Percentiles rank a stretch among this genome's conserved stretches.
phyloP scores from a whole-genome alignment of 2,329 filamentous ascomycete species.

The Nothomitra cinnamomea region DNA sequence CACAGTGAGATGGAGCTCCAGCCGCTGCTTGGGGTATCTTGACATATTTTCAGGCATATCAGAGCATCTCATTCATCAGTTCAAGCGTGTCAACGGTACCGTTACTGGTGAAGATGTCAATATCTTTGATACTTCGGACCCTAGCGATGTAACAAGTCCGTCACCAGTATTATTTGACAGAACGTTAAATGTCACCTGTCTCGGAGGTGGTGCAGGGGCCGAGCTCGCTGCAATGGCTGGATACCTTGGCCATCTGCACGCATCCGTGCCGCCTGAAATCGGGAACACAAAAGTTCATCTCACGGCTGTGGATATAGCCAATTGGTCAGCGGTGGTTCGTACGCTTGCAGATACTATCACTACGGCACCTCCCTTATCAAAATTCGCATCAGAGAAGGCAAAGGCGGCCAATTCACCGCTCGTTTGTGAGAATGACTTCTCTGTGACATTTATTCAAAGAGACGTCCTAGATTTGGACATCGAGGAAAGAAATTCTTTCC shows the following conservation, averaged over 20 bases:
- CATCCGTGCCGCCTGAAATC: slow-evolving; percentile 5
- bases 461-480: slow-evolving; percentile 14
- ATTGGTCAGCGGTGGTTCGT: slow-evolving; percentile 50
- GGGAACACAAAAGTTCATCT: slow-evolving; percentile 24
- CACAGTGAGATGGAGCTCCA: slow-evolving; percentile 79
- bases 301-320: slow-evolving; percentile 62
- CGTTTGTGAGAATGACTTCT: background rate
- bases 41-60: slow-evolving; percentile 29
- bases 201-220: slow-evolving; percentile 49
- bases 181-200: slow-evolving; percentile 28
- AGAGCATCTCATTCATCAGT: background rate
- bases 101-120: too few relatives aligned
- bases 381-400: slow-evolving; percentile 30
- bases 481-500: background rate
- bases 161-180: background rate
- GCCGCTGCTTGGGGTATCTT: slow-evolving; percentile 68
- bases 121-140: background rate
- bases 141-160: background rate
- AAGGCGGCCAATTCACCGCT: slow-evolving; percentile 25
- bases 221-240: slow-evolving; percentile 48
- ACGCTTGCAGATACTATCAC: slow-evolving; percentile 41
- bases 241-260: slow-evolving; percentile 25
- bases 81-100: background rate
- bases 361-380: slow-evolving; percentile 27
- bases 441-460: slow-evolving; percentile 1